These are phyloP conservation scores for Eustoma russellianum DNA, from an alignment of 257 asterid species.

Conservation along the genomic window DNA sequence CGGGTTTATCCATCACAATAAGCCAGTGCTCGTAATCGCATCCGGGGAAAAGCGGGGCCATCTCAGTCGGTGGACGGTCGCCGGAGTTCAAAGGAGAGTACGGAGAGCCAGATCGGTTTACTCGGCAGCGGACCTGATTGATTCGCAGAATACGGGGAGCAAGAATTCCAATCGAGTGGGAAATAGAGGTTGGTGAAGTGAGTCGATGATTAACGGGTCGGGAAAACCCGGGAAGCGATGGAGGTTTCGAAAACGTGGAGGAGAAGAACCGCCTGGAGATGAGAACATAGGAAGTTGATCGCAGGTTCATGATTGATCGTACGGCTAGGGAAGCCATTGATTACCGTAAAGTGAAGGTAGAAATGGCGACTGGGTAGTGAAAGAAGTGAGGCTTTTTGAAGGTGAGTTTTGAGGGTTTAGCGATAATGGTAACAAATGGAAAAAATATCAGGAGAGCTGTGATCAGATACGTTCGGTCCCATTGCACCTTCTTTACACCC, in stretches of 20 bases:
- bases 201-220: conserved; percentile 24
- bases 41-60: conserved; percentile 96
- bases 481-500: too few species aligned
- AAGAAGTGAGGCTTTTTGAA: conserved; percentile 7
- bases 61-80: conserved; percentile 88
- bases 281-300: conserved; percentile 28
- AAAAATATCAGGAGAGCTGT: neutral
- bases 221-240: conserved; percentile 35
- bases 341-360: neutral
- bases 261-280: conserved; percentile 36
- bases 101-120: conserved; percentile 57
- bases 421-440: neutral
- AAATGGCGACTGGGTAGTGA: conserved; percentile 6
- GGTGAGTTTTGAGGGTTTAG: conserved; percentile 5
- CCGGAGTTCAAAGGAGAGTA: conserved; percentile 86
- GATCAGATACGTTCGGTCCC: too few species aligned
- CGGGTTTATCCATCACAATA: conserved; percentile 94
- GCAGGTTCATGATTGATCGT: conserved; percentile 40
- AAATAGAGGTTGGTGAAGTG: conserved; percentile 14
- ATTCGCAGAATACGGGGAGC: conserved; percentile 23
- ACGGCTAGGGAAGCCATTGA: conserved; percentile 44
- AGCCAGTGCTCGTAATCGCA: conserved; percentile 99
- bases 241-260: conserved; percentile 34
- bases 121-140: conserved; percentile 50
- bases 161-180: conserved; percentile 19